These are phyloP conservation scores for Teunomyces atbi DNA, from an alignment of 805 yeast species.

Conservation along the genomic window DNA sequence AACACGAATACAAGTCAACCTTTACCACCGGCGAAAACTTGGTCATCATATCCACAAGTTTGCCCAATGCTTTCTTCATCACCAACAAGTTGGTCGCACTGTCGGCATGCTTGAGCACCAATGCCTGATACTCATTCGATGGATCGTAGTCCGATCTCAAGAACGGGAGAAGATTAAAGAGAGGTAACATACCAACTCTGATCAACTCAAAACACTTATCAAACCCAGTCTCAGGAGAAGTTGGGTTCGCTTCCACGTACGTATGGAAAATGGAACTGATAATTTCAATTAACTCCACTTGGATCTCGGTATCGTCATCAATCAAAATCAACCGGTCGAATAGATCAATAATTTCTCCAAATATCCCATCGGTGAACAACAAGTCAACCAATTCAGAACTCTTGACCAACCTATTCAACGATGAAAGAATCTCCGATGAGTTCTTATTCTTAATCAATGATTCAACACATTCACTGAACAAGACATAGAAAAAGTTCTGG, in stretches of 20 bases:
- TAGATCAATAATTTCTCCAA: slow-evolving; percentile 72
- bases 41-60: slow-evolving; percentile 60
- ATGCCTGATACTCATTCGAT: slow-evolving; percentile 21
- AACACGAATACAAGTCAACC: slow-evolving; percentile 68
- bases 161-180: slow-evolving; percentile 60
- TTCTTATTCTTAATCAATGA: slow-evolving; percentile 52
- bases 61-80: slow-evolving; percentile 48
- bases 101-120: slow-evolving; percentile 27
- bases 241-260: slow-evolving; percentile 32
- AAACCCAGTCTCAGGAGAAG: slow-evolving; percentile 50
- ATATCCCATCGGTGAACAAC: slow-evolving; percentile 64
- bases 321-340: slow-evolving; percentile 69
- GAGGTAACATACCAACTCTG: slow-evolving; percentile 63
- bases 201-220: slow-evolving; percentile 82
- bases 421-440: slow-evolving; percentile 50
- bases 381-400: slow-evolving; percentile 56
- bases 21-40: slow-evolving; percentile 67
- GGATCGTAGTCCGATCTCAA: slow-evolving; percentile 46
- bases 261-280: slow-evolving; percentile 29
- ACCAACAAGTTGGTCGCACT: slow-evolving; percentile 39
- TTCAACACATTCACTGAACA: slow-evolving; percentile 83
- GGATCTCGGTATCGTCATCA: slow-evolving; percentile 60
- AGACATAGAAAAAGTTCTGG: slow-evolving; percentile 67
- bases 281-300: slow-evolving; percentile 47
- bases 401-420: slow-evolving; percentile 49